Conservation (phyloP, 768 basidiomycete genomes). For the Tubosaeta sp. region DNA sequence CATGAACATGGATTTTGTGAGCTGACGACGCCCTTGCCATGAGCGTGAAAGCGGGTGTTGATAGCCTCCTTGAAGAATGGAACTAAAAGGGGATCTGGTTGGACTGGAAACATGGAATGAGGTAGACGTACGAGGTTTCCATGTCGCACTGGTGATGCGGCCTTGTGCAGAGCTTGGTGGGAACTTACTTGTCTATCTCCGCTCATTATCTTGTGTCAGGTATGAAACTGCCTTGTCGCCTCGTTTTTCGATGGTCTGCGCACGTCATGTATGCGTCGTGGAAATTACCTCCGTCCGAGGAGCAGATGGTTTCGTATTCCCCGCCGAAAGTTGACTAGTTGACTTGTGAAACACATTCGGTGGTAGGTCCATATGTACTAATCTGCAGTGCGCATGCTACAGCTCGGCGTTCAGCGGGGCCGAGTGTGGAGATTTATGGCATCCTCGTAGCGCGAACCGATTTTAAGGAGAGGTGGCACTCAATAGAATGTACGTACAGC, state of each 20-base stretch:
- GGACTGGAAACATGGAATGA: slow-evolving; percentile 1
- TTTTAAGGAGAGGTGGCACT: neutral
- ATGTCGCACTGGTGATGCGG: slow-evolving; percentile 16
- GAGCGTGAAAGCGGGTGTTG: slow-evolving; percentile 84
- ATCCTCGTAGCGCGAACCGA: neutral
- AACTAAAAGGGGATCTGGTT: slow-evolving; percentile 36
- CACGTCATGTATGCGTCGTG: neutral
- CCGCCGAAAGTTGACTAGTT: neutral
- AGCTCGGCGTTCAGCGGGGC: neutral
- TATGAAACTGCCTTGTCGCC: too few relatives aligned
- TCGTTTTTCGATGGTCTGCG: neutral
- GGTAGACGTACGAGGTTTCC: slow-evolving; percentile 42
- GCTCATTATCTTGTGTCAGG: too few relatives aligned
- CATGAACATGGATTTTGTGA: slow-evolving; percentile 94
- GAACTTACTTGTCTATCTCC: neutral
- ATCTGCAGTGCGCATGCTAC: neutral
- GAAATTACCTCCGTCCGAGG: neutral
- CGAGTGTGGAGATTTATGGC: neutral
- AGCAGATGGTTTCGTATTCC: too few relatives aligned
- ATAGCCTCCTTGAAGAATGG: slow-evolving; percentile 89
- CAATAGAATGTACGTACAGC: slow-evolving; percentile 9
- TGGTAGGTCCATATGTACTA: neutral
- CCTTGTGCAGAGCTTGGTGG: neutral
- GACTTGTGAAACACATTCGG: neutral
- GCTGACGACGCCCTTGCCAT: slow-evolving; percentile 78